phyloP scores from a whole-genome alignment of 805 yeast genomes.

The Saccharomycopsis sp. region DNA sequence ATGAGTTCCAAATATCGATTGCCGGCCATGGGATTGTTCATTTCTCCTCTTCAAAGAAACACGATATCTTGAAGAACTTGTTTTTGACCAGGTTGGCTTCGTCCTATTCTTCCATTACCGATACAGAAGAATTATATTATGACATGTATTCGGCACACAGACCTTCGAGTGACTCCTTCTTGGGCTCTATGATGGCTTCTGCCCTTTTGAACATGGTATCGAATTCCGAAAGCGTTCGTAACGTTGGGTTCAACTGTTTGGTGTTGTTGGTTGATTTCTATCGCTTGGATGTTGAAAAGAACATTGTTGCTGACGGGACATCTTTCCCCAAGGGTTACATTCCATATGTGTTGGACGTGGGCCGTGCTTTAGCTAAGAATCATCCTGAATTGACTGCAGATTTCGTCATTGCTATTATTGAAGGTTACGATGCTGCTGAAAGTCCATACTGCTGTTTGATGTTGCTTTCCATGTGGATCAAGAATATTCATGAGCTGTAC shows the following conservation, averaged over 20 bases:
- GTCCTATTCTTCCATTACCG: neutral
- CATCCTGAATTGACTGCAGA: constrained; percentile 45
- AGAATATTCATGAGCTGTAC: constrained; percentile 38
- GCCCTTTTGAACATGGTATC: constrained; percentile 17
- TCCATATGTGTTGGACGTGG: constrained; percentile 42
- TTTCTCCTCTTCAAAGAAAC: constrained; percentile 13
- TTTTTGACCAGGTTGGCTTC: constrained; percentile 13
- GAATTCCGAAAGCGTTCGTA: constrained; percentile 26
- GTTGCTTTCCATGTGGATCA: constrained; percentile 39
- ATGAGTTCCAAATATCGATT: constrained; percentile 13
- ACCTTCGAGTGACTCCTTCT: constrained; percentile 8
- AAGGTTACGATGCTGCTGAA: constrained; percentile 35
- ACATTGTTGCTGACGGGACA: constrained; percentile 38
- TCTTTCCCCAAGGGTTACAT: constrained; percentile 49
- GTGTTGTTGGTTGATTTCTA: constrained; percentile 32
- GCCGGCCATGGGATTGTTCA: constrained; percentile 7
- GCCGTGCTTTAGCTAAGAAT: constrained; percentile 36
- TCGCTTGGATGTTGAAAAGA: constrained; percentile 37
- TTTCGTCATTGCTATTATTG: constrained; percentile 38
- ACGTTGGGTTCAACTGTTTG: constrained; percentile 13
- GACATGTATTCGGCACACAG: neutral
- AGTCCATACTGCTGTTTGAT: constrained; percentile 16
- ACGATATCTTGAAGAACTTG: constrained; percentile 10
- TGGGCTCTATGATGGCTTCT: constrained; percentile 17
- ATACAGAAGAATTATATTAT: neutral